Evolutionary conservation across 1,139 yeast species (phyloP), one percentile per base, ranked within the genome.

Genomic region (Suhomyces taliae): DNA sequence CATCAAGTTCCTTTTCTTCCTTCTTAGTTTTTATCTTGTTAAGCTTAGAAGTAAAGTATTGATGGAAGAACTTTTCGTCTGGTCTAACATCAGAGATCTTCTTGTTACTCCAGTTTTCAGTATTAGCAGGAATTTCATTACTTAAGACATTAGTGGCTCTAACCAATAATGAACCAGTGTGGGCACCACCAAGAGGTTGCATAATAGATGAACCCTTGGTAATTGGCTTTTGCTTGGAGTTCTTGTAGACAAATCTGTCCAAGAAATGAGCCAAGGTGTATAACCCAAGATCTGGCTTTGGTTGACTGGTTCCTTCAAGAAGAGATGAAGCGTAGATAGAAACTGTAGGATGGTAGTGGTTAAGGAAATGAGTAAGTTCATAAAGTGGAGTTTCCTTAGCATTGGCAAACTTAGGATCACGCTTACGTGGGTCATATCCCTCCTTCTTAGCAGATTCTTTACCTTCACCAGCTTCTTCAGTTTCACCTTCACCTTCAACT

Each of bases 181-280:
- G 90, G 1, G 85, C 81, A 49, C 98, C 98, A 41, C 97, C 95
- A 53, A 95, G 76, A 43, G 99, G 98, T 74, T 93, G 99, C 98
- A 95, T 95, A 64, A 93, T 91, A 42, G 97, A 89, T 4, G 87
- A 76, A 60, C 98, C 98, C 63, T 88, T 85, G 34, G 85, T 73
- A 39, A 56, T 55, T 24, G 84, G 76, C 67, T 86, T 88, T 60
- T 83, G 87, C 70, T 89, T 90, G 44, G 97, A 90, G 64, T 90
- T 90, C 69, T 89, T 87, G 72, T 93, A 93, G 35, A 95, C 97
- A 71, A 95, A 93, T 66, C 96, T 82, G 67, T 93, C 97, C 71
- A 93, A 78, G 79, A 93, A 93, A 67, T 91, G 98, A 27, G 90
- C 76, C 54, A 93, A 74, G 0, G 97, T 85, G 67, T 85, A 93